Evolutionary conservation across 495 filamentous ascomycete species (phyloP), one percentile per base, ranked within the genome.

Genomic region (Sabuloglossum arenarium): DNA sequence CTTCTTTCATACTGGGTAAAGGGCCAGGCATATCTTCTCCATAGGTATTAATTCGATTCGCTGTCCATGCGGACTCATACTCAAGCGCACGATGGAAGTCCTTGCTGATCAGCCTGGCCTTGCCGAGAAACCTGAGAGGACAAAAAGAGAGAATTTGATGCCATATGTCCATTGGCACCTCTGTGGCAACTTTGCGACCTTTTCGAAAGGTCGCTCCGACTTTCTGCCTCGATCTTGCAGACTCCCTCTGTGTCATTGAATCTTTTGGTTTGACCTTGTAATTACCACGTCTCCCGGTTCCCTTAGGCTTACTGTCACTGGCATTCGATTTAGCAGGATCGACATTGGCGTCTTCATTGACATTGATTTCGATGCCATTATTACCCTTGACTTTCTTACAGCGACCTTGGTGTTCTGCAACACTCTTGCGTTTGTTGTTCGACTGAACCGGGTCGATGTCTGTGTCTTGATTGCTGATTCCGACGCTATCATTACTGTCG

Each of bases 1-100:
- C 62, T 52, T 67, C 65, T n/a, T 56, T 61, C 27, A 67, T 50
- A 6, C 60, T 60, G 0, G 61, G 16, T 1, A 64, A 58, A 5
- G 63, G 61, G 11, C 57, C 56, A 32, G 64, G 64, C 24, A 66
- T 58, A 9, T 55, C 52, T 27, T 21, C 45, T 8, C 56, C 58
- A 52, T 63, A 62, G 55, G 62, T 52, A 46, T 63, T 56, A 11
- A 11, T 27, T 25, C 64, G 50, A 52, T 59, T 60, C 16, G 60
- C 27, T 31, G 58, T 59, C 64, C 64, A 66, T 12, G 58, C 60
- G 23, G 59, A 56, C 21, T 61, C 52, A 34, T 64, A 60, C 45
- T 43, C 24, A 10, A 66, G 49, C 19, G 58, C 50, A 16, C 53
- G 53, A 24, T 57, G 59, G 39, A 61, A 64, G 1, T 43, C 53